phyloP scores from a whole-genome alignment of 2,329 filamentous ascomycete species.

The Amauroascus verrucosus region DNA sequence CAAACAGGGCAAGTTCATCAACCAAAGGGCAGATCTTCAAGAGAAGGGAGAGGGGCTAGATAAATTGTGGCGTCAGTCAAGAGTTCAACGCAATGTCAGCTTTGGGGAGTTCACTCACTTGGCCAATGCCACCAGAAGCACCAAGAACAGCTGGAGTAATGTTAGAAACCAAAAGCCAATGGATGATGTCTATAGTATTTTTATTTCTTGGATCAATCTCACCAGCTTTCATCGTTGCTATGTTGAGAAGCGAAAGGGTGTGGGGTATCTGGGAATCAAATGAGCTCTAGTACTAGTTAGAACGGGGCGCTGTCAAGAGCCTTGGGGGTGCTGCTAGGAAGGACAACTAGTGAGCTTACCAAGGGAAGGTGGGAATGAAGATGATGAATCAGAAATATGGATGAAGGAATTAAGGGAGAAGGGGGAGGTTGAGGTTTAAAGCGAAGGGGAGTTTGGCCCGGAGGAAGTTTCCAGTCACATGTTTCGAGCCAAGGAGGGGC shows the following conservation, averaged over 20 bases:
- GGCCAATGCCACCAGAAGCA: conserved; percentile 95
- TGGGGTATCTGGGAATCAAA: conserved; percentile 10
- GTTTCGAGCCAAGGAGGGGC: conserved; percentile 3
- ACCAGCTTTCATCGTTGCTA: conserved; percentile 33
- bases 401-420: conserved; percentile 11
- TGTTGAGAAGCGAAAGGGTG: conserved; percentile 11
- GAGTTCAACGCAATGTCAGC: neutral
- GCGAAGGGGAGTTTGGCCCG: conserved; percentile 5
- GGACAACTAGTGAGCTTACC: conserved; percentile 4
- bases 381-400: conserved; percentile 3
- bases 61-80: conserved; percentile 5
- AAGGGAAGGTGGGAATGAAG: neutral
- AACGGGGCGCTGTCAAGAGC: neutral
- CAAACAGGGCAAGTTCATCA: conserved; percentile 90
- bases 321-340: neutral
- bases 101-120: conserved; percentile 48
- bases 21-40: conserved; percentile 83
- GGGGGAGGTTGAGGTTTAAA: conserved; percentile 12
- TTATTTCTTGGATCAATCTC: conserved; percentile 7
- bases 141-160: conserved; percentile 62
- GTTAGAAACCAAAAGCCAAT: conserved; percentile 17
- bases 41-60: conserved; percentile 85
- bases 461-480: conserved; percentile 13
- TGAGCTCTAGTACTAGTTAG: conserved; percentile 1
- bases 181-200: neutral